These are phyloP conservation scores for Coprinopsis sp. DNA, from an alignment of 768 basidiomycete genomes.

Conservation along the genomic window DNA sequence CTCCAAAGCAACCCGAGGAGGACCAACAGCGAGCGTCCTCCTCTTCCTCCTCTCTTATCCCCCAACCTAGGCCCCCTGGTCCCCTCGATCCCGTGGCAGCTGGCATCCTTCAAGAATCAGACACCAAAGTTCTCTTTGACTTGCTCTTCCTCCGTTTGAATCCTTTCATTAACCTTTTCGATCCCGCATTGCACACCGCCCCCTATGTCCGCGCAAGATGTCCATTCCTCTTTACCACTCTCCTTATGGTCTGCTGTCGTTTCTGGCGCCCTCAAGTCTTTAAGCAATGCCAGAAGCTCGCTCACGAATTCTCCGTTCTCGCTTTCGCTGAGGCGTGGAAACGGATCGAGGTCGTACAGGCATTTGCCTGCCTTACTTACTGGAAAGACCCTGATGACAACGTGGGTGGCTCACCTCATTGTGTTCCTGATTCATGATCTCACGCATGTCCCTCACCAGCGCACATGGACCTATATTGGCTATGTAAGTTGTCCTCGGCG, in stretches of 20 bases:
- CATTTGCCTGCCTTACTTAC: constrained; percentile 84
- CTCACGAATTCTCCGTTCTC: constrained; percentile 67
- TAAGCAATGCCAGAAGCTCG: constrained; percentile 63
- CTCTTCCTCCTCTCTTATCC: neutral
- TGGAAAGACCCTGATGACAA: constrained; percentile 88
- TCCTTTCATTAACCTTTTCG: constrained; percentile 86
- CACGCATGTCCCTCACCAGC: constrained; percentile 35
- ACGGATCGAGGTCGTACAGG: constrained; percentile 83
- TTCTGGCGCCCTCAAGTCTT: constrained; percentile 73
- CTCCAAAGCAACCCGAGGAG: constrained; percentile 8
- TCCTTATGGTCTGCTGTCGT: constrained; percentile 81
- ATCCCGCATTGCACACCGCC: constrained; percentile 79
- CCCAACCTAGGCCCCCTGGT: constrained; percentile 32
- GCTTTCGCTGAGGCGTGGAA: constrained; percentile 79
- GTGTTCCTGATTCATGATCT: constrained; percentile 14
- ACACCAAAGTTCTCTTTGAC: constrained; percentile 72
- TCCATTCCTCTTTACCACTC: constrained; percentile 78
- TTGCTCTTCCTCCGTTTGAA: constrained; percentile 79
- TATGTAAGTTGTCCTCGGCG: constrained; percentile 47
- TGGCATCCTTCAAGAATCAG: constrained; percentile 64
- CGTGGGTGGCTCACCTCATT: constrained; percentile 33
- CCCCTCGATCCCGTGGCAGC: constrained; percentile 66
- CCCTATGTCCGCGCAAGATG: constrained; percentile 75
- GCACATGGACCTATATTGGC: constrained; percentile 86
- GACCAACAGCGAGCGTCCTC: neutral